Evolutionary conservation across 202 grass and related monocot species (phyloP).

Genomic region (Saccharum hybrid): DNA sequence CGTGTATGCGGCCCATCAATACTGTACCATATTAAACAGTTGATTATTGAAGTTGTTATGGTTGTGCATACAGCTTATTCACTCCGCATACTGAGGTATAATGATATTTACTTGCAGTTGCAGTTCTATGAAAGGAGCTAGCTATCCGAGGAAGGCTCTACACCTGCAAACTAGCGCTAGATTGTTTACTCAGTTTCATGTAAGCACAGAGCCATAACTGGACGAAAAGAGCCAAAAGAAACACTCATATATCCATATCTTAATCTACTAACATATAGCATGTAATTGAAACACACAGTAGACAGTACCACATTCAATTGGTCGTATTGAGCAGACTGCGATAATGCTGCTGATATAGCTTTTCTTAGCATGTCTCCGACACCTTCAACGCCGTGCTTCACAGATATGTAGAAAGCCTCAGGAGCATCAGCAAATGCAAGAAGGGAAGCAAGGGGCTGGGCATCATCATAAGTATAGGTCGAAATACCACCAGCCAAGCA

Average conservation of each 20-base stretch:
- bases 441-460: constrained; percentile 79
- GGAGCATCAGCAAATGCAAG: constrained; percentile 84
- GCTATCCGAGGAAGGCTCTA: constrained; percentile 9
- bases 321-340: constrained; percentile 71
- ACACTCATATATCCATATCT: background rate
- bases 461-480: constrained; percentile 79
- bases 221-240: background rate
- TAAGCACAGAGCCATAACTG: constrained; percentile 32
- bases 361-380: constrained; percentile 87
- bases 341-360: constrained; percentile 77
- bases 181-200: constrained; percentile 28
- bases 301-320: constrained; percentile 73
- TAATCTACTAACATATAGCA: constrained; percentile 30
- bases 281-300: constrained; percentile 2
- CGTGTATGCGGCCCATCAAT: background rate
- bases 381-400: constrained; percentile 86
- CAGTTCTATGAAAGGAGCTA: constrained; percentile 9
- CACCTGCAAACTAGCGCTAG: constrained; percentile 13
- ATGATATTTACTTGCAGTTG: background rate
- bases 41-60: constrained; percentile 40
- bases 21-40: constrained; percentile 32
- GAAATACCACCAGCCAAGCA: constrained; percentile 74
- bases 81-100: constrained; percentile 19
- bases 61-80: constrained; percentile 38
- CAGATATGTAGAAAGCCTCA: constrained; percentile 89